Evolutionary conservation across 148 eudicot species (phyloP), one percentile per base, ranked within the genome.

Genomic region (Chenopodium berlandieri): DNA sequence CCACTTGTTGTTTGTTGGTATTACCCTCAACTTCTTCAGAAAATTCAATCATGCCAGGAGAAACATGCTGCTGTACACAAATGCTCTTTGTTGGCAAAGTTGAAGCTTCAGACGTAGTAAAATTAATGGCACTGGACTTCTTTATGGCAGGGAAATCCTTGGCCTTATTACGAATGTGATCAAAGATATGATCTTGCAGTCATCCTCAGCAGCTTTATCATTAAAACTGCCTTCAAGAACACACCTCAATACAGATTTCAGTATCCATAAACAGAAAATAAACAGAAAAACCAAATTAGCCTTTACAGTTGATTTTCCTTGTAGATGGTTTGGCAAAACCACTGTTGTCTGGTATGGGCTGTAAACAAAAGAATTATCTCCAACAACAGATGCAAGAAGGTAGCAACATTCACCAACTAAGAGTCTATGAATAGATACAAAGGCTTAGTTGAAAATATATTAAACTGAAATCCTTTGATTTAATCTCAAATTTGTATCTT

Each of bases 311-410:
- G 88, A 83, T 73, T 90, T 90, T 86, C 87, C 97, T 65, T 86
- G 92, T 87, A 81, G 90, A 80, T 89, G 85, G 62, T 83, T 87
- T 80, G 97, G 79, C 71, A 89, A 80, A 75, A 81, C 67, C 86
- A 94, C 84, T 64, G 93, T 89, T 64, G 93, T 86, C 82, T 86
- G 84, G 79, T 97, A 97, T 20, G 99, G 99, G 84, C 99, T 97
- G 91, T 80, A 82, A 79, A 60, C 20, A 71, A 78, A 79, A 81
- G 64, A 80, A 75, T 65, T 34, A 30, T 78, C 22, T 78, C 54
- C 67, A 58, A 56, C 1, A 48, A 66, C 64, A 76, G 40, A 67
- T 73, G 30, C 54, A 76, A 81, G 23, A 7, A 54, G 60, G 75
- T 76, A 81, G 78, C 75, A 67, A 71, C 77, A 10, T 74, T 7